Conservation (phyloP, 2,329 filamentous ascomycete genomes). For the Cladosporium cucumerinum region DNA sequence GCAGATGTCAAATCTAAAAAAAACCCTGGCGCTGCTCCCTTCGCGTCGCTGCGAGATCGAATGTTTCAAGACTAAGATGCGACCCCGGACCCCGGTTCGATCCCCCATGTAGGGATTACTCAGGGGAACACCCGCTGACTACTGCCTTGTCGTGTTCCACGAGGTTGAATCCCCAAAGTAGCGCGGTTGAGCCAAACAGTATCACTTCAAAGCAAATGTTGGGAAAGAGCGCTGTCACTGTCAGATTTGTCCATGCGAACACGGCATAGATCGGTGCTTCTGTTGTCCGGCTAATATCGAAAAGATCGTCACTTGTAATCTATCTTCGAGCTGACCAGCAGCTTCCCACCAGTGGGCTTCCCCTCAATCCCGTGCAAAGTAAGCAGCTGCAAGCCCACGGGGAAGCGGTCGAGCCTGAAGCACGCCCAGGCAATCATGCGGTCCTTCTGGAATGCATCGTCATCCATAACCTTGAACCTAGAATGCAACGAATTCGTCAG, state of each 20-base stretch:
- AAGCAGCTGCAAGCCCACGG: conserved; percentile 72
- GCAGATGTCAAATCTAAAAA: conserved; percentile 11
- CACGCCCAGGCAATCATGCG: conserved; percentile 84
- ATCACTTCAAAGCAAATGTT: background rate
- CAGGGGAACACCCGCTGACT: background rate
- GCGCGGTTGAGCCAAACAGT: background rate
- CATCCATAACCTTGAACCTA: conserved; percentile 82
- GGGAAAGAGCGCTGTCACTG: background rate
- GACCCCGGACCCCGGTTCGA: background rate
- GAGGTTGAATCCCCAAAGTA: background rate
- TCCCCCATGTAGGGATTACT: background rate
- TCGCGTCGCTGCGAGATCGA: conserved; percentile 1
- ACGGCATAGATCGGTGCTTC: background rate
- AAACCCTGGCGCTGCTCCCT: background rate
- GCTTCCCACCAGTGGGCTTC: conserved; percentile 59
- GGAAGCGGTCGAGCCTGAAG: conserved; percentile 76
- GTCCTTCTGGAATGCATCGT: conserved; percentile 70
- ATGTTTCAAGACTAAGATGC: background rate
- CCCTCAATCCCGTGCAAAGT: conserved; percentile 65
- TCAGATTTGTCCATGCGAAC: background rate
- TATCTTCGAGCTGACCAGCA: conserved; percentile 58
- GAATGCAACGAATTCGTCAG: background rate
- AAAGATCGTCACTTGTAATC: conserved; percentile 6
- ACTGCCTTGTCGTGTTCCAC: background rate
- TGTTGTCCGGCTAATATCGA: background rate